Evolutionary conservation across 345 rosid genomes (phyloP).

Genomic region (Triadica sebifera): DNA sequence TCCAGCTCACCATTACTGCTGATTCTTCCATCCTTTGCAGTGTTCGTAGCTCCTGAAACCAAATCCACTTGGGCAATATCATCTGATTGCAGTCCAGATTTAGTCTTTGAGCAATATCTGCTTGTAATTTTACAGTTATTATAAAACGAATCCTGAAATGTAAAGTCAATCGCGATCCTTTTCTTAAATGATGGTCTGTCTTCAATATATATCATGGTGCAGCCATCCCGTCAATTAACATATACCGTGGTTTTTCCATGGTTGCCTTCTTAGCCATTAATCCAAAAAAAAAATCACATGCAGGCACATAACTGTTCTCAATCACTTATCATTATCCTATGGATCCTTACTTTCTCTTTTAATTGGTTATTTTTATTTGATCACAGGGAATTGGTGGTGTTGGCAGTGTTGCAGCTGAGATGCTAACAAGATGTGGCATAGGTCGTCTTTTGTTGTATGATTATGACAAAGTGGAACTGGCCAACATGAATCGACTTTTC

Average conservation of each 20-base stretch:
- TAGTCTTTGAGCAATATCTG: no score
- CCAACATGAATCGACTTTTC: slow-evolving; percentile 95
- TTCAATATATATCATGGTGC: not conserved
- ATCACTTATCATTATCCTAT: not conserved
- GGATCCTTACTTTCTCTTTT: not conserved
- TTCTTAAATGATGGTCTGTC: not conserved
- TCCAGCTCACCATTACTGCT: no score
- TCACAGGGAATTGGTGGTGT: slow-evolving; percentile 94
- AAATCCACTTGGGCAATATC: no score
- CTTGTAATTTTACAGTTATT: no score
- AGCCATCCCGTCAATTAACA: not conserved
- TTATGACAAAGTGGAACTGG: slow-evolving; percentile 92
- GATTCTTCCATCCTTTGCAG: no score
- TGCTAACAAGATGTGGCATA: slow-evolving; percentile 95
- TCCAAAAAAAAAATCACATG: not conserved
- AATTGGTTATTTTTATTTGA: slow-evolving; percentile 13
- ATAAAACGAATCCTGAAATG: not conserved
- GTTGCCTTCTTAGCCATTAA: not conserved
- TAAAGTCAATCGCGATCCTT: not conserved
- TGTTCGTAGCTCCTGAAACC: no score
- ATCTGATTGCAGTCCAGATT: no score
- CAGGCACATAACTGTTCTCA: not conserved
- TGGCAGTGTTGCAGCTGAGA: slow-evolving; percentile 99
- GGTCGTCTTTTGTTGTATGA: slow-evolving; percentile 96
- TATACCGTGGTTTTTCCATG: not conserved